Conservation (phyloP, 768 basidiomycete species). For the Tricholomella constricta region DNA sequence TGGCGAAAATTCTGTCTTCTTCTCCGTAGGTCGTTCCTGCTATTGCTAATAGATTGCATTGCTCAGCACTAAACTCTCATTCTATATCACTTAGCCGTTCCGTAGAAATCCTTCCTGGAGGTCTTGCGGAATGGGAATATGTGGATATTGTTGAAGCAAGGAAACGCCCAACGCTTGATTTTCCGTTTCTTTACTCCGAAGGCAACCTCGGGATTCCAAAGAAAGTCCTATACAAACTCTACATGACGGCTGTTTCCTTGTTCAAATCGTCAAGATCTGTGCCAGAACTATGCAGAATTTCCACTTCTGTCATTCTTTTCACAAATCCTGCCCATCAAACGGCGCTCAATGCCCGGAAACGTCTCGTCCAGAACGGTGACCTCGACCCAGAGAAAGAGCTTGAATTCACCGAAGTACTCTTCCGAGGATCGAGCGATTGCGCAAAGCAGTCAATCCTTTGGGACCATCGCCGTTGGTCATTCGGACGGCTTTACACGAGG, state of each 20-base stretch:
- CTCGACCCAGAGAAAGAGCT: constrained; percentile 51
- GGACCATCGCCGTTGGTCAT: constrained; percentile 72
- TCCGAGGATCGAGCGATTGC: constrained; percentile 53
- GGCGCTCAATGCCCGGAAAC: constrained; percentile 63
- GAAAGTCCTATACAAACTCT: constrained; percentile 54
- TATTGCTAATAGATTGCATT: background rate
- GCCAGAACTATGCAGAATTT: constrained; percentile 22
- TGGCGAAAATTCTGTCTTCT: constrained; percentile 29
- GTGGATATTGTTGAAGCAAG: constrained; percentile 18
- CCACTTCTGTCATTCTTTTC: constrained; percentile 55
- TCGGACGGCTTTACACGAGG: constrained; percentile 34
- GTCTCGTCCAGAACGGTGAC: constrained; percentile 40
- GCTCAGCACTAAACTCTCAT: background rate
- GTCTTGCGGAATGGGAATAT: constrained; percentile 46
- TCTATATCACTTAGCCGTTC: constrained; percentile 36
- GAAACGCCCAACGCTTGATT: constrained; percentile 26
- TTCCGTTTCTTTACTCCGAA: constrained; percentile 59
- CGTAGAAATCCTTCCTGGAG: constrained; percentile 66
- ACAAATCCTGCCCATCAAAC: constrained; percentile 72
- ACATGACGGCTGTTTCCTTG: constrained; percentile 42
- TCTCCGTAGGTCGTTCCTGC: constrained; percentile 23
- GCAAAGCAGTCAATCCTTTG: constrained; percentile 70
- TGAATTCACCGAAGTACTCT: constrained; percentile 41
- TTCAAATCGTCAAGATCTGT: constrained; percentile 32
- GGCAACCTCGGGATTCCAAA: constrained; percentile 67